Conservation (phyloP, 2,329 filamentous ascomycete genomes). For the Xylaria multiplex region DNA sequence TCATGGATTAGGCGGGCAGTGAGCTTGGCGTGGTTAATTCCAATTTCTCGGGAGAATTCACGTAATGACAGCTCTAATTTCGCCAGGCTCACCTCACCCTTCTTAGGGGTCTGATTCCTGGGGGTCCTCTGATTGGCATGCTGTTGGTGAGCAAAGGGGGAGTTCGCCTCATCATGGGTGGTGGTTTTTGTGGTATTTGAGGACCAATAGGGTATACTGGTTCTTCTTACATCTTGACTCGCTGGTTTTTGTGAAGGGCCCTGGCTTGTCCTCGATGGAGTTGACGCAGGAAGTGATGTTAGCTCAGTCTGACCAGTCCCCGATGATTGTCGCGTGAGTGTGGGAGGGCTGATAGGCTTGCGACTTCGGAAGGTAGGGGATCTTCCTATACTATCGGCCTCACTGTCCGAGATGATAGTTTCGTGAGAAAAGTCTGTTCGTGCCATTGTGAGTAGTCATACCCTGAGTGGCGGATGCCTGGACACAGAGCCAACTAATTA, state of each 20-base stretch:
- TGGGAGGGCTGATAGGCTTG: slow-evolving; percentile 39
- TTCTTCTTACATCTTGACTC: slow-evolving; percentile 37
- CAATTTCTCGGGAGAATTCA: slow-evolving; percentile 56
- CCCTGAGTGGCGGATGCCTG: slow-evolving; percentile 4
- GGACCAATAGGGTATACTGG: slow-evolving; percentile 35
- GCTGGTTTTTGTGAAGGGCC: slow-evolving; percentile 37
- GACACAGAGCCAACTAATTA: slow-evolving; percentile 3
- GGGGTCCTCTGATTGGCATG: slow-evolving; percentile 45
- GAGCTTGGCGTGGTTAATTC: slow-evolving; percentile 57
- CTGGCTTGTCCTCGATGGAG: slow-evolving; percentile 36
- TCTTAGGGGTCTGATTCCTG: slow-evolving; percentile 49
- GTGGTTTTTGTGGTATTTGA: slow-evolving; percentile 29
- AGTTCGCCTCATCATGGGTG: slow-evolving; percentile 36
- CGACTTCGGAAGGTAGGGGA: slow-evolving; percentile 32
- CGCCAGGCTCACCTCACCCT: slow-evolving; percentile 55
- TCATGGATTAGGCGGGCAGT: slow-evolving; percentile 57
- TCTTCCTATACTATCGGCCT: slow-evolving; percentile 37
- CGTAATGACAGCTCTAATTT: slow-evolving; percentile 56
- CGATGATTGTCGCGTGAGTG: slow-evolving; percentile 33
- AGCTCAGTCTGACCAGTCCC: slow-evolving; percentile 30
- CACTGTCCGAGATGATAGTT: slow-evolving; percentile 45
- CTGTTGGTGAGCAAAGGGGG: slow-evolving; percentile 36
- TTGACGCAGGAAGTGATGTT: slow-evolving; percentile 36
- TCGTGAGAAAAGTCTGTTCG: slow-evolving; percentile 39
- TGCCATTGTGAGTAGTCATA: slow-evolving; percentile 33